Percentiles rank a stretch among this genome's conserved stretches.
Evolutionary conservation across 1,284 basidiomycete species (phyloP).

Genomic region (Inonotus obliquus): DNA sequence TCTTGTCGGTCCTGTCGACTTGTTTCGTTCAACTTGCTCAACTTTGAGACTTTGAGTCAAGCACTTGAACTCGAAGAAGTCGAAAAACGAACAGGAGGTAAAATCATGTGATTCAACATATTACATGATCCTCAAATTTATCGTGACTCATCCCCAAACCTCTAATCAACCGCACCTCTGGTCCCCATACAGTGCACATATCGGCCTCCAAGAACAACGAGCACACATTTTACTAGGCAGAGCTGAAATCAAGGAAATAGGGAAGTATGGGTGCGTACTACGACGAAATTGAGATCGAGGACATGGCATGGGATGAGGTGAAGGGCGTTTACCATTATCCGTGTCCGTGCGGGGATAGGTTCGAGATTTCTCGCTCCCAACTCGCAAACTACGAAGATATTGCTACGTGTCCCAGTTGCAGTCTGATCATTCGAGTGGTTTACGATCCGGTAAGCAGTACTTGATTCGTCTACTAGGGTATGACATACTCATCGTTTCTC

Average conservation of each 20-base stretch:
- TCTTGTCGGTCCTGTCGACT: too few species aligned
- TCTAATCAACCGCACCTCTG: too few species aligned
- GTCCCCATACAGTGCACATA: neutral
- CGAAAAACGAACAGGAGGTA: too few species aligned
- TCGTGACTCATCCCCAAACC: too few species aligned
- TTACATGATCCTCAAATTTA: too few species aligned
- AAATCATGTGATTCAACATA: too few species aligned
- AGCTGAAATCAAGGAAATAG: neutral
- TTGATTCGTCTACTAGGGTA: neutral
- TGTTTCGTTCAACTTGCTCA: too few species aligned
- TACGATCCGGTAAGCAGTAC: slow-evolving; percentile 83
- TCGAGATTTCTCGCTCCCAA: slow-evolving; percentile 90
- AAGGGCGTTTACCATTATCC: slow-evolving; percentile 92
- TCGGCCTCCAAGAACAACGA: neutral
- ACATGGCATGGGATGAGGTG: slow-evolving; percentile 87
- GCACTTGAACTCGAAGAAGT: too few species aligned
- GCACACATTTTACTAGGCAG: neutral
- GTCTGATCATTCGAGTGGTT: slow-evolving; percentile 88
- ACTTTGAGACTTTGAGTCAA: too few species aligned
- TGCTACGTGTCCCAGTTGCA: slow-evolving; percentile 97
- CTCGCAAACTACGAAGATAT: slow-evolving; percentile 91
- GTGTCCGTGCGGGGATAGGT: slow-evolving; percentile 97
- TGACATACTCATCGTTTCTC: neutral
- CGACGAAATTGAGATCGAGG: slow-evolving; percentile 94
- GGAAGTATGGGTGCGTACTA: slow-evolving; percentile 72